A percentile compares a stretch with the other conserved stretches of the same genome.
Conservation (phyloP, 176 grass and related monocot species). For the Urochloa ruziziensis region DNA sequence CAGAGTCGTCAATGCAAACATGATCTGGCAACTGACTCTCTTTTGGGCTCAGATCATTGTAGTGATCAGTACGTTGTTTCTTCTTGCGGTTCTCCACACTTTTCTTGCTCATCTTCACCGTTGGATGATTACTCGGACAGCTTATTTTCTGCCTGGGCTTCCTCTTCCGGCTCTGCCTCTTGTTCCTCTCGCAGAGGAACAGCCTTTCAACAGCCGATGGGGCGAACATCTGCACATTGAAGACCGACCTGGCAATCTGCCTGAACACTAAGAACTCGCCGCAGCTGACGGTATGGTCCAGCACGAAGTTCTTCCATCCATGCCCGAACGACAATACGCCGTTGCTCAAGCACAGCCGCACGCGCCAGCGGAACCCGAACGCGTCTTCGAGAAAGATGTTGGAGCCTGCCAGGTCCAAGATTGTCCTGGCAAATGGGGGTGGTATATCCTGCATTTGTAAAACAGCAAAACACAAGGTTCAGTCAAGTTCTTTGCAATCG, state of each 20-base stretch:
- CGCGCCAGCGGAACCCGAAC: slow-evolving; percentile 47
- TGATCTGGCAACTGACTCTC: neutral
- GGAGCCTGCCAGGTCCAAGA: slow-evolving; percentile 27
- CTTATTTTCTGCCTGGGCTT: slow-evolving; percentile 2
- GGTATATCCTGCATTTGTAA: slow-evolving; percentile 53
- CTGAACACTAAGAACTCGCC: slow-evolving; percentile 73
- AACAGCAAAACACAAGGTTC: neutral
- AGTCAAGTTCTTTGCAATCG: neutral
- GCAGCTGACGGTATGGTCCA: slow-evolving; percentile 47
- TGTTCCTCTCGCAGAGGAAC: slow-evolving; percentile 45
- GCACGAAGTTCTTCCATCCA: slow-evolving; percentile 64
- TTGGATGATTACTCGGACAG: neutral
- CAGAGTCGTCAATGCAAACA: neutral
- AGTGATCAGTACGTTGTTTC: slow-evolving; percentile 1
- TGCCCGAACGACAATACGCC: slow-evolving; percentile 41
- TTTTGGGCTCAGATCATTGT: neutral
- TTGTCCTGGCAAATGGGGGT: slow-evolving; percentile 44
- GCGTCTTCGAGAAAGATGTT: slow-evolving; percentile 55
- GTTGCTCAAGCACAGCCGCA: slow-evolving; percentile 21
- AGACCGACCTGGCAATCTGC: slow-evolving; percentile 45
- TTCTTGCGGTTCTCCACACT: neutral
- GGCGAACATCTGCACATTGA: slow-evolving; percentile 64
- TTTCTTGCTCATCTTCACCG: neutral
- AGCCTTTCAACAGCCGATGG: slow-evolving; percentile 49
- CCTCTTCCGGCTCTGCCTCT: slow-evolving; percentile 48